These are phyloP conservation scores for Moesziomyces sp. DNA, from an alignment of 1,284 basidiomycete genomes.

Conservation along the genomic window DNA sequence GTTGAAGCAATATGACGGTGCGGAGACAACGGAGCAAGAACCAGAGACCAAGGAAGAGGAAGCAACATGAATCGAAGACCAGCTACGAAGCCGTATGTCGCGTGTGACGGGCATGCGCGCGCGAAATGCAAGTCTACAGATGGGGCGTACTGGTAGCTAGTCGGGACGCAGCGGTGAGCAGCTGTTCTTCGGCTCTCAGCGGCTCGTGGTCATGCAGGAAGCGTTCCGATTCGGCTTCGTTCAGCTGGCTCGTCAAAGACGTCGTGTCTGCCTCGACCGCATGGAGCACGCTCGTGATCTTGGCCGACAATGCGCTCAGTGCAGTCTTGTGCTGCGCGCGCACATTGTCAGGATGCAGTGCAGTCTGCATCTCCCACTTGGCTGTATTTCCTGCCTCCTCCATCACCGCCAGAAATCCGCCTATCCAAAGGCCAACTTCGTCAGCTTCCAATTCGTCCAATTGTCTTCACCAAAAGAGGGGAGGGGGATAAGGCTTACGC, in stretches of 20 bases:
- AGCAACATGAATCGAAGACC: constrained; percentile 1
- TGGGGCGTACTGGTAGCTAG: background rate
- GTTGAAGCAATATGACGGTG: constrained; percentile 23
- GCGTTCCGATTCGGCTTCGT: background rate
- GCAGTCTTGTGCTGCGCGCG: background rate
- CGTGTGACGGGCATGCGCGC: too few relatives aligned
- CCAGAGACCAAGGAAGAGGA: constrained; percentile 8
- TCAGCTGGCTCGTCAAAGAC: constrained; percentile 6
- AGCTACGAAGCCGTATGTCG: background rate
- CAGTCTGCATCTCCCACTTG: background rate
- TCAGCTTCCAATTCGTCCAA: background rate
- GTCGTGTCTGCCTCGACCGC: background rate
- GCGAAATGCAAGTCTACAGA: background rate
- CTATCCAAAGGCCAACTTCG: background rate
- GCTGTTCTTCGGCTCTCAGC: background rate
- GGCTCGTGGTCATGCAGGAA: background rate
- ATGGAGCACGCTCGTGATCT: background rate
- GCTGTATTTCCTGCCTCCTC: background rate
- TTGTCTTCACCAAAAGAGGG: too few relatives aligned
- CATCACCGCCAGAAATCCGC: background rate
- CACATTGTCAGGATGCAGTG: background rate
- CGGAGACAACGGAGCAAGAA: background rate
- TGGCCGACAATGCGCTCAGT: background rate
- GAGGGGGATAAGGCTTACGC: too few relatives aligned
- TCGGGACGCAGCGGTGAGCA: background rate